Conservation (phyloP, 352 stramenopile species). For the Phytopythium oedochilum region DNA sequence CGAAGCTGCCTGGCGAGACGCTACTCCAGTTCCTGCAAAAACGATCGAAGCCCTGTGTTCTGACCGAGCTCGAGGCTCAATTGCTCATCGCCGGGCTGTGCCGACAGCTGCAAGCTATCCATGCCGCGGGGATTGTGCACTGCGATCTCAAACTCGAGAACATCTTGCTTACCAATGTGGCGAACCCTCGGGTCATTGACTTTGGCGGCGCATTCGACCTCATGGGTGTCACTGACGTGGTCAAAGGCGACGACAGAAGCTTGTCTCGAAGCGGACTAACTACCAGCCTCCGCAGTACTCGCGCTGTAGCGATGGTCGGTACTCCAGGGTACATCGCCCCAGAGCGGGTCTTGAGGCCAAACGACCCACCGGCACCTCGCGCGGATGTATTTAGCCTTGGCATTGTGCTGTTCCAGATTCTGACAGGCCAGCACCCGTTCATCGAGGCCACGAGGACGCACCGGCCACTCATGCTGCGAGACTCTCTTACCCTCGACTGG, state of each 20-base stretch:
- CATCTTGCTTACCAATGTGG: slow-evolving; percentile 62
- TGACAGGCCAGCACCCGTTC: slow-evolving; percentile 56
- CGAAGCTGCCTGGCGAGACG: slow-evolving; percentile 34
- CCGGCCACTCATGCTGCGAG: slow-evolving; percentile 29
- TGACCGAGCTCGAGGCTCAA: slow-evolving; percentile 40
- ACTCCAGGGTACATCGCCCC: slow-evolving; percentile 64
- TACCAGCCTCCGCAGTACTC: background rate
- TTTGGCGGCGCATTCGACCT: slow-evolving; percentile 52
- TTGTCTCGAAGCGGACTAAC: background rate
- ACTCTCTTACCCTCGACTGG: slow-evolving; percentile 42
- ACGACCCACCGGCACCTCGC: slow-evolving; percentile 29
- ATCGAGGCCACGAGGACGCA: slow-evolving; percentile 13
- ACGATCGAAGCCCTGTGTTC: slow-evolving; percentile 4
- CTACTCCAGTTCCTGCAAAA: slow-evolving; percentile 34
- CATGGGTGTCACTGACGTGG: slow-evolving; percentile 6
- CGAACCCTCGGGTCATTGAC: slow-evolving; percentile 43
- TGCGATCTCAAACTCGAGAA: slow-evolving; percentile 99
- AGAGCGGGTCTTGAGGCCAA: slow-evolving; percentile 33
- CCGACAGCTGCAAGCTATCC: slow-evolving; percentile 89
- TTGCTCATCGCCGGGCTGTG: slow-evolving; percentile 36
- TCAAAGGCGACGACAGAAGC: background rate
- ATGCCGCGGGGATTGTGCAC: slow-evolving; percentile 91
- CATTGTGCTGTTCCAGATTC: slow-evolving; percentile 56
- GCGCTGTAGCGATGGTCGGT: slow-evolving; percentile 30
- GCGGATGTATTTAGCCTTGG: slow-evolving; percentile 57